phyloP scores from a whole-genome alignment of 805 yeast species.

The Clavispora santaluciae region DNA sequence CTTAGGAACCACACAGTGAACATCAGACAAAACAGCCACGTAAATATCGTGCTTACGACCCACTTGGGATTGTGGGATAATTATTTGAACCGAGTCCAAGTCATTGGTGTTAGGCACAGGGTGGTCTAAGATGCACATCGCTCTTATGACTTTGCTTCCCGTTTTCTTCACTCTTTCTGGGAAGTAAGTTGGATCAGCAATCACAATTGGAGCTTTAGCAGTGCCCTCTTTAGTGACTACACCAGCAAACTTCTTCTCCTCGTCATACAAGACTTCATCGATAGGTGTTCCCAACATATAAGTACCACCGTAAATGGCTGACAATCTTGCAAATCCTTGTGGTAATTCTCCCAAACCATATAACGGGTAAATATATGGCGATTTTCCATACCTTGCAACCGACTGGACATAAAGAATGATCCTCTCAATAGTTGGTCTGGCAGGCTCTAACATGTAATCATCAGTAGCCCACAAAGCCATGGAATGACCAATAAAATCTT shows the following conservation, averaged over 20 bases:
- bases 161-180: constrained; percentile 73
- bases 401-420: constrained; percentile 81
- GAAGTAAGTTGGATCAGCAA: constrained; percentile 97
- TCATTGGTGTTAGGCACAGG: constrained; percentile 79
- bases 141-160: constrained; percentile 73
- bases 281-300: constrained; percentile 97
- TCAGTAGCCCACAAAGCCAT: constrained; percentile 97
- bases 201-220: constrained; percentile 88
- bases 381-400: constrained; percentile 91
- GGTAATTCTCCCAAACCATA: constrained; percentile 97
- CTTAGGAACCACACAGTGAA: constrained; percentile 85
- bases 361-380: constrained; percentile 93
- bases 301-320: constrained; percentile 97
- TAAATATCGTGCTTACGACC: constrained; percentile 91
- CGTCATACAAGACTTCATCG: constrained; percentile 77
- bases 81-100: constrained; percentile 86
- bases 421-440: constrained; percentile 87
- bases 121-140: constrained; percentile 85
- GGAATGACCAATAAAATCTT: constrained; percentile 96
- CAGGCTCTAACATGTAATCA: constrained; percentile 78
- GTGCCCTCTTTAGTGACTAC: constrained; percentile 88
- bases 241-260: constrained; percentile 65
- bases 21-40: constrained; percentile 81
- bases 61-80: constrained; percentile 95
- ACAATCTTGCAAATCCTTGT: constrained; percentile 96